Percentiles rank a stretch among this genome's conserved stretches.
Evolutionary conservation across 1,284 basidiomycete genomes (phyloP).

Genomic region (Pseudozyma sp.): DNA sequence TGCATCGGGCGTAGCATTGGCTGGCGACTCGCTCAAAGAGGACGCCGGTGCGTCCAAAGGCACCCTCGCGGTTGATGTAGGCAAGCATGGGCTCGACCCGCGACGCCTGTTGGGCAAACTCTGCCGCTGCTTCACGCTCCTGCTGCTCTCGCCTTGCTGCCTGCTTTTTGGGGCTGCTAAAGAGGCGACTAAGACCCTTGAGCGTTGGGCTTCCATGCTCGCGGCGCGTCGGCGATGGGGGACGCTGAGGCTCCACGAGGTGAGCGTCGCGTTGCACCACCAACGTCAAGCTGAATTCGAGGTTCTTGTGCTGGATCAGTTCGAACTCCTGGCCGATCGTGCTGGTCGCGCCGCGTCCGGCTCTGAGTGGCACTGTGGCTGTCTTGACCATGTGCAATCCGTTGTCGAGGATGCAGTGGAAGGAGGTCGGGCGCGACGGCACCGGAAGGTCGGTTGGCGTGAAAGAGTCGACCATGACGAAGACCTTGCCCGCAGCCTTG

Average conservation of each 20-base stretch:
- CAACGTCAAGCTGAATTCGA: slow-evolving; percentile 66
- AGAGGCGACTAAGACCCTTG: slow-evolving; percentile 58
- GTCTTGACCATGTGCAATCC: slow-evolving; percentile 96
- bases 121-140: slow-evolving; percentile 39
- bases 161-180: slow-evolving; percentile 62
- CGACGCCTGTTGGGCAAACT: slow-evolving; percentile 35
- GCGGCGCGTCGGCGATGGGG: slow-evolving; percentile 38
- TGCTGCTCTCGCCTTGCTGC: slow-evolving; percentile 53
- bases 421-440: slow-evolving; percentile 74
- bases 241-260: slow-evolving; percentile 46
- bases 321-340: slow-evolving; percentile 93
- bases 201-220: slow-evolving; percentile 54
- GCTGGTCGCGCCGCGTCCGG: slow-evolving; percentile 73
- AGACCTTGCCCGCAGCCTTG: slow-evolving; percentile 89
- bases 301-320: slow-evolving; percentile 66
- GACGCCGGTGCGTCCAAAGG: slow-evolving; percentile 59
- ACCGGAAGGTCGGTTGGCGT: slow-evolving; percentile 59
- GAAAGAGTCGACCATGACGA: slow-evolving; percentile 76
- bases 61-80: slow-evolving; percentile 62
- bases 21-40: slow-evolving; percentile 57
- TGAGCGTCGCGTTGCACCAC: slow-evolving; percentile 61
- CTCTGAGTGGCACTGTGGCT: slow-evolving; percentile 77
- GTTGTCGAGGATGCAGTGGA: slow-evolving; percentile 93
- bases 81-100: slow-evolving; percentile 57
- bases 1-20: slow-evolving; percentile 54